phyloP scores from a whole-genome alignment of 2,329 filamentous ascomycete species.

The Fusarium sarcochroum region DNA sequence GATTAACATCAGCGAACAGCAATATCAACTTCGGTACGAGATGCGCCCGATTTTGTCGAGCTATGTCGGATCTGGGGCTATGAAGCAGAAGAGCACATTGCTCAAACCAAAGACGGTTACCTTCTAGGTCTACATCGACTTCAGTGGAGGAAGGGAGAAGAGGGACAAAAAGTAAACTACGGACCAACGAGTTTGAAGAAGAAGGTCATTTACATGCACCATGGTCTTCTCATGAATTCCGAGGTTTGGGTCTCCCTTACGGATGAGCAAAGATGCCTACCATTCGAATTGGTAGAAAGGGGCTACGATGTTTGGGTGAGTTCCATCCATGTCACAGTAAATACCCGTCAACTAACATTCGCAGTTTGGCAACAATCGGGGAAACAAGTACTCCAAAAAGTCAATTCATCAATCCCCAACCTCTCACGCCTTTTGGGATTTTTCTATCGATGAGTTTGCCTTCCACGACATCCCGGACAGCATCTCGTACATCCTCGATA shows the following conservation, averaged over 20 bases:
- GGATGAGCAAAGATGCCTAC: constrained; percentile 85
- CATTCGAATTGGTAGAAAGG: constrained; percentile 88
- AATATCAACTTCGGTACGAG: constrained; percentile 82
- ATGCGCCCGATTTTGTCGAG: constrained; percentile 92
- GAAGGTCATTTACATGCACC: constrained; percentile 92
- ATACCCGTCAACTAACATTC: constrained; percentile 44
- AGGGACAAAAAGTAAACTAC: constrained; percentile 81
- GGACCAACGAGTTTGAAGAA: constrained; percentile 79
- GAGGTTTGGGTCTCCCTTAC: constrained; percentile 98
- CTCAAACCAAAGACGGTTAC: constrained; percentile 95
- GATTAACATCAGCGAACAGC: constrained; percentile 70
- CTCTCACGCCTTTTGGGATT: constrained; percentile 90
- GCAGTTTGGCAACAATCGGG: constrained; percentile 93
- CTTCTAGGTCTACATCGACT: constrained; percentile 90
- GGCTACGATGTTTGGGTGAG: constrained; percentile 96
- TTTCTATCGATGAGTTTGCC: constrained; percentile 98
- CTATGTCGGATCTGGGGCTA: constrained; percentile 94
- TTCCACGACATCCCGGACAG: constrained; percentile 97
- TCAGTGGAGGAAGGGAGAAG: constrained; percentile 85
- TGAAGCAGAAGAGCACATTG: constrained; percentile 94
- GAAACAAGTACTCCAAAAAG: constrained; percentile 99
- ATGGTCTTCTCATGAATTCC: constrained; percentile 98
- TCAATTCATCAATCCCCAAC: constrained; percentile 82
- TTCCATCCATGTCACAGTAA: constrained; percentile 23
- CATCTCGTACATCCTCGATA: constrained; percentile 90